Evolutionary conservation across 78 protist genomes (phyloP).

Genomic region (Ministeria vibrans): DNA sequence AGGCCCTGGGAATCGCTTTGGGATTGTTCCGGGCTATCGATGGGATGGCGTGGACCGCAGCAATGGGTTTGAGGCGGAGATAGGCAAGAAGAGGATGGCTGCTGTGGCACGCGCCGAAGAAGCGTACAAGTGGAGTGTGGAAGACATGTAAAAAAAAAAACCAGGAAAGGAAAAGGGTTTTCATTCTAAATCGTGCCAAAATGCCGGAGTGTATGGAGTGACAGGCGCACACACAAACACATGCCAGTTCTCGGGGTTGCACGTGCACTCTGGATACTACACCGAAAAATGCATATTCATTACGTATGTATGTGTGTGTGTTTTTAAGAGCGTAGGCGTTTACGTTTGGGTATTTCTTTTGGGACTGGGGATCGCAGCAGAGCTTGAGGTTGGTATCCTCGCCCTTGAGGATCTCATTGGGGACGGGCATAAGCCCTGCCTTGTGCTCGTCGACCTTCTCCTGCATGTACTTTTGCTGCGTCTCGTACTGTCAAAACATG

Average conservation of each 20-base stretch:
- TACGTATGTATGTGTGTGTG: neutral
- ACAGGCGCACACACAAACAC: neutral
- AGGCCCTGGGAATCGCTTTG: constrained; percentile 30
- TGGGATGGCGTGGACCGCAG: constrained; percentile 58
- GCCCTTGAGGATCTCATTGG: neutral
- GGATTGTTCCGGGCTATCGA: constrained; percentile 24
- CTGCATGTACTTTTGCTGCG: neutral
- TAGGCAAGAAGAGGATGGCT: neutral
- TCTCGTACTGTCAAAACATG: neutral
- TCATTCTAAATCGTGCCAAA: too few relatives aligned
- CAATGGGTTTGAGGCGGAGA: constrained; percentile 31
- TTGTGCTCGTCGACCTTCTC: neutral
- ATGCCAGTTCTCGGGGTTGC: neutral
- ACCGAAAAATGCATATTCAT: too few relatives aligned
- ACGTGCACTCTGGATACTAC: neutral
- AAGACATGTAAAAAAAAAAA: too few relatives aligned
- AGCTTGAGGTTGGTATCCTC: neutral
- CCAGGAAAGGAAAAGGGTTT: too few relatives aligned
- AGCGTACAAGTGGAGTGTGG: too few relatives aligned
- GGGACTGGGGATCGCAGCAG: neutral
- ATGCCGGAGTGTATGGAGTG: too few relatives aligned
- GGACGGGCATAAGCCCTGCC: neutral
- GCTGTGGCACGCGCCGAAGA: too few relatives aligned
- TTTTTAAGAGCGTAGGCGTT: neutral
- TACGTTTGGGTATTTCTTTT: neutral